Conservation (phyloP, 805 yeast genomes). For the Lipomyces kockii region DNA sequence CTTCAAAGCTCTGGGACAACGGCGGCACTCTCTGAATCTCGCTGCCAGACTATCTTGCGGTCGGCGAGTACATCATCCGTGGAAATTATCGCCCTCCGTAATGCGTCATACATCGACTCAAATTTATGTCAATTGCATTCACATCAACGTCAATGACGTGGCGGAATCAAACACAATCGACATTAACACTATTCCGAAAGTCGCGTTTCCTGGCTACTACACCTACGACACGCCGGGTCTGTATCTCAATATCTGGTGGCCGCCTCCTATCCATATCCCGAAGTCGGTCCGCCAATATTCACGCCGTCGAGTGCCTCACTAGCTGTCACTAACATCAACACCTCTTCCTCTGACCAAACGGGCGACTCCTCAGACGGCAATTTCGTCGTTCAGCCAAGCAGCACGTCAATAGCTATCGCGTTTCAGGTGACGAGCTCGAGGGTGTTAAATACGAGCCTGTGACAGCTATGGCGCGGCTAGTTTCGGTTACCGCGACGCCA, state of each 20-base stretch:
- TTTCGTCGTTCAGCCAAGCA: neutral
- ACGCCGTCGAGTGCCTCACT: neutral
- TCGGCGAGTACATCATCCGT: conserved; percentile 13
- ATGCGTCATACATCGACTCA: conserved; percentile 11
- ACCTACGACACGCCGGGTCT: conserved; percentile 10
- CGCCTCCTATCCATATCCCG: conserved; percentile 2
- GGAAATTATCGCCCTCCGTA: conserved; percentile 15
- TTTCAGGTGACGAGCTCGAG: neutral
- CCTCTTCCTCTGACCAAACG: neutral
- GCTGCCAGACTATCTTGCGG: conserved; percentile 14
- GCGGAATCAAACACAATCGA: neutral
- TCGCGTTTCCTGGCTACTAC: conserved; percentile 13
- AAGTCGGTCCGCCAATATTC: conserved; percentile 4
- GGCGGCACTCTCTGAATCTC: conserved; percentile 8
- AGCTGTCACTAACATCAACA: neutral
- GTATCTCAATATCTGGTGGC: conserved; percentile 14
- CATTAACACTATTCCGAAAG: conserved; percentile 10
- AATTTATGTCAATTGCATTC: conserved; percentile 13
- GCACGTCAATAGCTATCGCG: neutral
- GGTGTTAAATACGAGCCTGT: neutral
- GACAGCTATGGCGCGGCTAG: neutral
- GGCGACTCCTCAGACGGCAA: neutral
- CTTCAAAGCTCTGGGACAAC: conserved; percentile 11
- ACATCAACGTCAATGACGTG: neutral
- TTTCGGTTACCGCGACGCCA: neutral